Percentiles rank a stretch among this genome's conserved stretches.
These are phyloP conservation scores for Ophiostoma quercus DNA, from an alignment of 2,329 filamentous ascomycete genomes.

Conservation along the genomic window DNA sequence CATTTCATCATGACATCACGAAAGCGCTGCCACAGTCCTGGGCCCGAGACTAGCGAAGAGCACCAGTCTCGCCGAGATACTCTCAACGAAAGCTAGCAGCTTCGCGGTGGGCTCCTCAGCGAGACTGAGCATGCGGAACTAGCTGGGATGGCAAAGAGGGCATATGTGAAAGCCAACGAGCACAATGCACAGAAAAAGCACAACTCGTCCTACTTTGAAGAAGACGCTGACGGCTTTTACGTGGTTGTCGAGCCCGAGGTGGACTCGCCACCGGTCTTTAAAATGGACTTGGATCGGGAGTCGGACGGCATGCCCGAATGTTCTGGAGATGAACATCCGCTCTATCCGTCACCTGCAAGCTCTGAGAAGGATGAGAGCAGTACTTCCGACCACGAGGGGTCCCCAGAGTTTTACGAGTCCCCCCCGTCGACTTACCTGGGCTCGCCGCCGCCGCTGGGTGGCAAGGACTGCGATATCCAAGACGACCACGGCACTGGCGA, in stretches of 20 bases:
- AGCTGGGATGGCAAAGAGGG: background rate
- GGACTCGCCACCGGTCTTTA: background rate
- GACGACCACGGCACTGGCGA: background rate
- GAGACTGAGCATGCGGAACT: background rate
- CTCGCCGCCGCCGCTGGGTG: no score
- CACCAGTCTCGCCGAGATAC: background rate
- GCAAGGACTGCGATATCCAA: background rate
- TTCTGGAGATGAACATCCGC: no score
- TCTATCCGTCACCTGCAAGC: background rate
- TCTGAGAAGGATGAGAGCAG: background rate
- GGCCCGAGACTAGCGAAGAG: background rate
- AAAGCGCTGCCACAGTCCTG: slow-evolving; percentile 5
- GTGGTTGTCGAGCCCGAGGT: background rate
- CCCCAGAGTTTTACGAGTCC: background rate
- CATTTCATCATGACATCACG: background rate
- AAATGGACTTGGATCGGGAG: background rate
- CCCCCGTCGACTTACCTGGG: background rate
- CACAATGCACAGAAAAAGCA: background rate
- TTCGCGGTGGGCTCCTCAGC: background rate
- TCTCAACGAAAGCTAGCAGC: background rate
- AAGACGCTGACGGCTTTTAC: background rate
- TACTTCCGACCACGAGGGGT: background rate
- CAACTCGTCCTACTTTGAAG: background rate
- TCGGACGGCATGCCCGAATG: background rate
- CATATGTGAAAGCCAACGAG: background rate